Conservation (phyloP, 2,329 filamentous ascomycete species). For the Arthroderma sp. region DNA sequence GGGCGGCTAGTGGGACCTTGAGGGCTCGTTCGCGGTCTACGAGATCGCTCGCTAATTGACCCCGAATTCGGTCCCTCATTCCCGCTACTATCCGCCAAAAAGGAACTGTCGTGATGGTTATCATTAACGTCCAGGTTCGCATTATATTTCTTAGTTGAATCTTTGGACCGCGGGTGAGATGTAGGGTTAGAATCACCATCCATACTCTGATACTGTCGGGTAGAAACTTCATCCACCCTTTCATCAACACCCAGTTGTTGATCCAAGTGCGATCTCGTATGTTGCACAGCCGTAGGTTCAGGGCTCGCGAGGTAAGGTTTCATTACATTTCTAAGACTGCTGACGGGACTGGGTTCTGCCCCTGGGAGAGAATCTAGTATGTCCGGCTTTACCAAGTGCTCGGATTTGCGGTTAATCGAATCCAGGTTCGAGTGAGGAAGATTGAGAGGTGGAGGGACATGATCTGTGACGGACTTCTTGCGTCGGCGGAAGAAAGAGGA, state of each 20-base stretch:
- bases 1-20: neutral
- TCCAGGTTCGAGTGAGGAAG: constrained; percentile 33
- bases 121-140: constrained; percentile 2
- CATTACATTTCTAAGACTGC: constrained; percentile 76
- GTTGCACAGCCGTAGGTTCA: constrained; percentile 10
- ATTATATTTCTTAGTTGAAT: neutral
- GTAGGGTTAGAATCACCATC: neutral
- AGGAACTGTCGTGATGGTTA: constrained; percentile 18
- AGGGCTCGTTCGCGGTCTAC: constrained; percentile 2
- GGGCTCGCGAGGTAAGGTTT: constrained; percentile 56
- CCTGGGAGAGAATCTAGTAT: constrained; percentile 10
- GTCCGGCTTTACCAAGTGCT: constrained; percentile 15
- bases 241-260: constrained; percentile 7
- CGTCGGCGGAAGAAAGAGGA: constrained; percentile 88
- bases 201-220: neutral
- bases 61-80: constrained; percentile 17
- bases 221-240: constrained; percentile 1
- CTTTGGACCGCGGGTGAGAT: neutral
- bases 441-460: constrained; percentile 45
- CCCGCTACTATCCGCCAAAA: constrained; percentile 24
- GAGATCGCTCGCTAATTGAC: neutral
- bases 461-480: constrained; percentile 70
- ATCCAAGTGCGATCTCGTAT: constrained; percentile 15
- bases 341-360: constrained; percentile 49
- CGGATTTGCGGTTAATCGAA: constrained; percentile 2